Percentiles rank a stretch among this genome's conserved stretches.
phyloP scores from a whole-genome alignment of 1,139 yeast genomes.

The Magnusiomyces tetraspermus region DNA sequence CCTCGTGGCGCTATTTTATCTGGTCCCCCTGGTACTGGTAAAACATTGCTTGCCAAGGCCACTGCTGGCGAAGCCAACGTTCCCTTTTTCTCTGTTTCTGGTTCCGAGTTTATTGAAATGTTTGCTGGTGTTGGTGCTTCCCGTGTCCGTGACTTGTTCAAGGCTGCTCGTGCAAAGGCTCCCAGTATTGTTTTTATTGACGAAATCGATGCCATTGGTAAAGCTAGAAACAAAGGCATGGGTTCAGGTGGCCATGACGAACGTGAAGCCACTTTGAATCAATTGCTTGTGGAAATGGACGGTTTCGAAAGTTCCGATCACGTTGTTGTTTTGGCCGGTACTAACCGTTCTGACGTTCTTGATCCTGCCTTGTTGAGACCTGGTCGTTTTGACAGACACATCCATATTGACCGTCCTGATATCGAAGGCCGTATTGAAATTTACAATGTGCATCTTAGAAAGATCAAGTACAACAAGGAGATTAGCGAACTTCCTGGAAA shows the following conservation, averaged over 20 bases:
- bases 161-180: conserved; percentile 85
- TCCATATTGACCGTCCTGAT: conserved; percentile 85
- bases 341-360: conserved; percentile 87
- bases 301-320: conserved; percentile 87
- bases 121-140: conserved; percentile 99
- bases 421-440: conserved; percentile 89
- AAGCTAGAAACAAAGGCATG: conserved; percentile 76
- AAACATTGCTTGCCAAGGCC: conserved; percentile 92
- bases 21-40: conserved; percentile 99
- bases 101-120: conserved; percentile 98
- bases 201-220: conserved; percentile 97
- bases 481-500: conserved; percentile 62
- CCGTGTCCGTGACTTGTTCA: conserved; percentile 88
- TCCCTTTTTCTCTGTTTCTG: conserved; percentile 89
- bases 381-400: conserved; percentile 93
- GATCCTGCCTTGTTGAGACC: conserved; percentile 93
- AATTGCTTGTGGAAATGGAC: conserved; percentile 94
- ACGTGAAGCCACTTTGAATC: conserved; percentile 92
- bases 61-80: conserved; percentile 99
- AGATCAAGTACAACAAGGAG: conserved; percentile 46
- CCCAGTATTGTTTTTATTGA: conserved; percentile 92
- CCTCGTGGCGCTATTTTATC: conserved; percentile 96
- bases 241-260: conserved; percentile 89
- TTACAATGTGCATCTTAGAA: conserved; percentile 71
- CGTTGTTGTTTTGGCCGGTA: conserved; percentile 94